phyloP scores from a whole-genome alignment of 2,329 filamentous ascomycete species.

The Didymosphaeria variabile region DNA sequence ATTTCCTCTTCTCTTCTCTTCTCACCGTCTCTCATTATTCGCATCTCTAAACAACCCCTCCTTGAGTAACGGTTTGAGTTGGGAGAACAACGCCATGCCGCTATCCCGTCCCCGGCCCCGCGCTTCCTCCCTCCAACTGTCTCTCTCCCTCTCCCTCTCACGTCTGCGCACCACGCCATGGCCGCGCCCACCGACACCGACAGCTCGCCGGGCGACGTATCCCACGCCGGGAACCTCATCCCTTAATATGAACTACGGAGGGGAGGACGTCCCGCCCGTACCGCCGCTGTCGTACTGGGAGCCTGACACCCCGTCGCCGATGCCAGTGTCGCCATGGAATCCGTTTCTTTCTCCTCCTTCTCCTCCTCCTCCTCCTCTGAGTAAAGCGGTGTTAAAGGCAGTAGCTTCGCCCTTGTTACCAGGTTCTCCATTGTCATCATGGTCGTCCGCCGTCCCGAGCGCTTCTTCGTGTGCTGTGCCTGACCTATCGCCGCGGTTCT shows the following conservation, averaged over 20 bases:
- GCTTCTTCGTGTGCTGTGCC: background rate
- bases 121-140: conserved; percentile 26
- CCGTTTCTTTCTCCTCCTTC: conserved; percentile 26
- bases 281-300: conserved; percentile 30
- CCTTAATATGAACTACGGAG: background rate
- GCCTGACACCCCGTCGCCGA: conserved; percentile 26
- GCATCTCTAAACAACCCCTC: too few species aligned
- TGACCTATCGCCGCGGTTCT: conserved; percentile 22
- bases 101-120: conserved; percentile 23
- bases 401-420: conserved; percentile 26
- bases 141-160: too few species aligned
- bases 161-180: conserved; percentile 14
- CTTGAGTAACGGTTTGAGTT: too few species aligned
- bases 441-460: conserved; percentile 7
- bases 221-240: conserved; percentile 10
- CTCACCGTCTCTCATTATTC: too few species aligned
- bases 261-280: conserved; percentile 16
- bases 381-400: conserved; percentile 4
- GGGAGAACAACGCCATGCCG: too few species aligned
- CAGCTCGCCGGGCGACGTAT: conserved; percentile 26
- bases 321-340: conserved; percentile 22
- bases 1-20: too few species aligned
- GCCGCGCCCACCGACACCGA: conserved; percentile 28
- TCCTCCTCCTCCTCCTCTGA: conserved; percentile 22
- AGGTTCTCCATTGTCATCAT: conserved; percentile 27